Evolutionary conservation across 306 rosid species (phyloP).

Genomic region (Rosa multiflora): DNA sequence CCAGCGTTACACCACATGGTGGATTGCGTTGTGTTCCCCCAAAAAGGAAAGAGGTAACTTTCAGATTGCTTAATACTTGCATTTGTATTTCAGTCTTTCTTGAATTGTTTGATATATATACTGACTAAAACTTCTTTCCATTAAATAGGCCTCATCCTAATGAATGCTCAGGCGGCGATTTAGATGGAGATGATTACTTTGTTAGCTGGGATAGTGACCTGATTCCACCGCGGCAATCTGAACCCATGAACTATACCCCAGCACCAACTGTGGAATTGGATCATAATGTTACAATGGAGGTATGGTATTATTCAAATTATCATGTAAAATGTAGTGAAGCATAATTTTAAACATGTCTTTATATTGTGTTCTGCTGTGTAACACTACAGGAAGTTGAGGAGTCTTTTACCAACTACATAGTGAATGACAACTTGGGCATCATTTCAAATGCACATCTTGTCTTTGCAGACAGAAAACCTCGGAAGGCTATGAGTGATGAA

Average conservation of each 20-base stretch:
- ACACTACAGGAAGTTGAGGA: slow-evolving; percentile 33
- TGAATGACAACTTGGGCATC: slow-evolving; percentile 39
- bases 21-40: slow-evolving; percentile 51
- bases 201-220: slow-evolving; percentile 48
- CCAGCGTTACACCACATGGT: slow-evolving; percentile 40
- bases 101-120: not conserved
- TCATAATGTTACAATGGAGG: slow-evolving; percentile 45
- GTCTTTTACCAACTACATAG: slow-evolving; percentile 29
- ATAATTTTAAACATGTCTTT: too few species aligned
- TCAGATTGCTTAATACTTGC: not conserved
- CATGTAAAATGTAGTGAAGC: not conserved
- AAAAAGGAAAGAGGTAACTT: slow-evolving; percentile 37
- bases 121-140: not conserved
- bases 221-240: slow-evolving; percentile 20
- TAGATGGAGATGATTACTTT: slow-evolving; percentile 46
- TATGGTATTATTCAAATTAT: not conserved
- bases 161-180: slow-evolving; percentile 53
- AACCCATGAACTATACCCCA: slow-evolving; percentile 32
- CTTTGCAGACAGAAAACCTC: slow-evolving; percentile 28
- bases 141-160: slow-evolving; percentile 43
- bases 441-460: slow-evolving; percentile 40
- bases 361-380: not conserved
- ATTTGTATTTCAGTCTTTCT: not conserved
- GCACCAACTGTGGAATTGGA: slow-evolving; percentile 22
- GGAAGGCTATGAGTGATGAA: slow-evolving; percentile 26